A percentile compares a stretch with the other conserved stretches of the same genome.
Conservation (phyloP, 2,329 filamentous ascomycete genomes). For the Camptophora hylomeconis region DNA sequence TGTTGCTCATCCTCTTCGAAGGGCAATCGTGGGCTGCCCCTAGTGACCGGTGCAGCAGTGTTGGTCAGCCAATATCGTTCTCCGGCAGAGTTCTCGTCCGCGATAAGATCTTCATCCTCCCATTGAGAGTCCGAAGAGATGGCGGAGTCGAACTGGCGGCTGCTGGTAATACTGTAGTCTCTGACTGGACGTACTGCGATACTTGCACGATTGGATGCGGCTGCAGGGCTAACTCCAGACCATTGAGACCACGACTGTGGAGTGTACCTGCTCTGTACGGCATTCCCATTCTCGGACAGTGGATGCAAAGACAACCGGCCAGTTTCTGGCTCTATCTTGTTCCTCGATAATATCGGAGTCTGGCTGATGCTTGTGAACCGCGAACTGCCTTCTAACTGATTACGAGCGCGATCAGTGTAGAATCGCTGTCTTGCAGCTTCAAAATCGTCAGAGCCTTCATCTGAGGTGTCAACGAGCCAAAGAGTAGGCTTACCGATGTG, state of each 20-base stretch:
- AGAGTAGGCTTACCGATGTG: too few relatives aligned
- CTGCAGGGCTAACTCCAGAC: slow-evolving; percentile 6
- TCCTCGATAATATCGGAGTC: too few relatives aligned
- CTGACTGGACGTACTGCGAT: too few relatives aligned
- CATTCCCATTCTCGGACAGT: too few relatives aligned
- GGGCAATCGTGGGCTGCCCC: slow-evolving; percentile 6
- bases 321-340: too few relatives aligned
- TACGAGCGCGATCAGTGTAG: slow-evolving; percentile 12
- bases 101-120: slow-evolving; percentile 16
- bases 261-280: slow-evolving; percentile 2
- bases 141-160: slow-evolving; percentile 12
- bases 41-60: slow-evolving; percentile 6
- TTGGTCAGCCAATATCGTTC: slow-evolving; percentile 16
- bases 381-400: slow-evolving; percentile 8
- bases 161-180: slow-evolving; percentile 8
- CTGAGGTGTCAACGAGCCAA: too few relatives aligned
- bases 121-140: slow-evolving; percentile 10
- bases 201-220: too few relatives aligned
- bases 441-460: too few relatives aligned
- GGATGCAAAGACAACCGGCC: too few relatives aligned
- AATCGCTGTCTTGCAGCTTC: slow-evolving; percentile 10
- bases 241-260: slow-evolving; percentile 9
- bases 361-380: too few relatives aligned
- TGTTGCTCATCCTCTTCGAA: too few relatives aligned
- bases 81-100: slow-evolving; percentile 13